phyloP scores from a whole-genome alignment of 495 filamentous ascomycete species.

The Penicillium subrubescens region DNA sequence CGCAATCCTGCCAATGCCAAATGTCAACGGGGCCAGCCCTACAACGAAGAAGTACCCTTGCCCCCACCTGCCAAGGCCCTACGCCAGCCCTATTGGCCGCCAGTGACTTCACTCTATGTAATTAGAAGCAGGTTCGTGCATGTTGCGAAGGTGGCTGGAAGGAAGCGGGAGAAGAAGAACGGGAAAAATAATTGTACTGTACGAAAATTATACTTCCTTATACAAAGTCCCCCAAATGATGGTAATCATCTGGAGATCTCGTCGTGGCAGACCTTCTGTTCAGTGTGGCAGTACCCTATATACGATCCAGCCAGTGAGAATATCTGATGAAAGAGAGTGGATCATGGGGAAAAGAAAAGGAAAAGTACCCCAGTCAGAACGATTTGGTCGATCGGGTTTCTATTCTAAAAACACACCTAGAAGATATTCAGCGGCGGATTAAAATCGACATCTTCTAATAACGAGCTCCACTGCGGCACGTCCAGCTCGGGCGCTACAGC shows the following conservation, averaged over 20 bases:
- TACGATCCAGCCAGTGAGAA: too few species aligned
- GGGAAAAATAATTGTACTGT: neutral
- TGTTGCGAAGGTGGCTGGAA: constrained; percentile 4
- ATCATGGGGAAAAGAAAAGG: neutral
- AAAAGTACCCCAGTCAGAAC: neutral
- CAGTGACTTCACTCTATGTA: constrained; percentile 20
- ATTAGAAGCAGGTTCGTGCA: neutral
- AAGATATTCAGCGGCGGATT: constrained; percentile 14
- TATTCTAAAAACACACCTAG: neutral
- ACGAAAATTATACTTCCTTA: neutral
- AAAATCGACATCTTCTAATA: constrained; percentile 27
- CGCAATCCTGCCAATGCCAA: constrained; percentile 2
- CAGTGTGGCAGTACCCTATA: neutral
- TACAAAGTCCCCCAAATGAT: neutral
- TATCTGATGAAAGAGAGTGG: neutral
- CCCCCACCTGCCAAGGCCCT: constrained; percentile 28
- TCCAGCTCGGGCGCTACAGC: constrained; percentile 30
- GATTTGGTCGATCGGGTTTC: neutral
- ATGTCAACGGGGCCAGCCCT: constrained; percentile 28
- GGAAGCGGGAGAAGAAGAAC: neutral
- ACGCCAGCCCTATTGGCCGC: constrained; percentile 18
- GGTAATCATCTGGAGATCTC: neutral
- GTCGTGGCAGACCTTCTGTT: neutral
- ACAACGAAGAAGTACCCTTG: constrained; percentile 2
- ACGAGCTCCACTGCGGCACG: constrained; percentile 30